Evolutionary conservation across 371 early-diverging fungal species (phyloP).

Genomic region (Mucor plumbeus): DNA sequence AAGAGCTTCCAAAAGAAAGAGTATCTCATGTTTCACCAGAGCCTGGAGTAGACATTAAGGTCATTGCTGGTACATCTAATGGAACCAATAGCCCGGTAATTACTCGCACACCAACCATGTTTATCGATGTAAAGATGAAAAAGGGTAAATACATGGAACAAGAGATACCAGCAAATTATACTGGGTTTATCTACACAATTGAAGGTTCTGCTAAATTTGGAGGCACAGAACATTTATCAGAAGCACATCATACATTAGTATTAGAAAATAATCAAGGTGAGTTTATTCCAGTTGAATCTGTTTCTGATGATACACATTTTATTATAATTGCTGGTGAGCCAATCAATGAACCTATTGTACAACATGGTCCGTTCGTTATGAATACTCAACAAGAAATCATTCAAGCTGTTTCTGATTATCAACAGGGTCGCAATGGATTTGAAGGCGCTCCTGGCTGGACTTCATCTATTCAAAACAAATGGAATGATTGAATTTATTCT

Average conservation of each 20-base stretch:
- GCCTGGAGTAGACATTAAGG: slow-evolving; percentile 65
- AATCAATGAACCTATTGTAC: slow-evolving; percentile 59
- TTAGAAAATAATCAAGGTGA: slow-evolving; percentile 51
- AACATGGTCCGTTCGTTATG: slow-evolving; percentile 68
- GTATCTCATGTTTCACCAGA: slow-evolving; percentile 60
- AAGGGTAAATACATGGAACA: slow-evolving; percentile 57
- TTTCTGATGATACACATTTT: slow-evolving; percentile 58
- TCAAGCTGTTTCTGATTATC: slow-evolving; percentile 57
- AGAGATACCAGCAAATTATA: slow-evolving; percentile 59
- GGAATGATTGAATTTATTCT: slow-evolving; percentile 4
- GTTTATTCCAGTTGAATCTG: slow-evolving; percentile 45
- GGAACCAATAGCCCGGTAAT: slow-evolving; percentile 62
- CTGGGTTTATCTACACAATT: slow-evolving; percentile 71
- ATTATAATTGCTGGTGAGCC: slow-evolving; percentile 69
- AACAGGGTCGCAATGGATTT: slow-evolving; percentile 54
- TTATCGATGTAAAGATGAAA: slow-evolving; percentile 68
- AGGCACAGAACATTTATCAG: slow-evolving; percentile 44
- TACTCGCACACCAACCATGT: slow-evolving; percentile 73
- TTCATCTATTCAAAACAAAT: slow-evolving; percentile 13
- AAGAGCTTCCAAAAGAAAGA: slow-evolving; percentile 66
- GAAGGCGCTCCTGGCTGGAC: slow-evolving; percentile 55
- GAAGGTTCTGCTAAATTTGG: slow-evolving; percentile 62
- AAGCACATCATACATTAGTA: slow-evolving; percentile 59
- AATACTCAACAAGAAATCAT: slow-evolving; percentile 58
- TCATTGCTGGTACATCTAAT: slow-evolving; percentile 75